These are phyloP conservation scores for Ascochyta lentis DNA, from an alignment of 2,329 filamentous ascomycete species.

Conservation along the genomic window DNA sequence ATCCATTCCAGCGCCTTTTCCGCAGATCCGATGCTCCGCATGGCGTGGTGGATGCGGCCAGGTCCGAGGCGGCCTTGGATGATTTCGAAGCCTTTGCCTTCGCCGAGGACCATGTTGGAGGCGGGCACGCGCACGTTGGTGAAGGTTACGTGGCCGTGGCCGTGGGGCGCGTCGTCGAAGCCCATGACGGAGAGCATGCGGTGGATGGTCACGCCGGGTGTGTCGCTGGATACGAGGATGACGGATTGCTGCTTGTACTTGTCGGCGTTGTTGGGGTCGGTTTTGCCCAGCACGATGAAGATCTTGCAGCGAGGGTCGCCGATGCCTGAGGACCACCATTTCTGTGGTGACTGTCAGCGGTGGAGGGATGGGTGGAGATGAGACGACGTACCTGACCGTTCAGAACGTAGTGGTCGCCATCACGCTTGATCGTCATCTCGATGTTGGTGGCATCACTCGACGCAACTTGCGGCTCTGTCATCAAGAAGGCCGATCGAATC, in stretches of 20 bases:
- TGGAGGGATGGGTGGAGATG: too few species aligned
- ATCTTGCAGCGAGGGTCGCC: slow-evolving; percentile 91
- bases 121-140: slow-evolving; percentile 87
- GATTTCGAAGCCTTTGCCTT: slow-evolving; percentile 95
- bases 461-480: slow-evolving; percentile 90
- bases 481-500: slow-evolving; percentile 89
- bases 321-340: slow-evolving; percentile 99
- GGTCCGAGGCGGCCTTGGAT: slow-evolving; percentile 96
- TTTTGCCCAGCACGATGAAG: slow-evolving; percentile 98
- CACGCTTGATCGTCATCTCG: slow-evolving; percentile 77
- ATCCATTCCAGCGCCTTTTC: slow-evolving; percentile 95
- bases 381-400: slow-evolving; percentile 73
- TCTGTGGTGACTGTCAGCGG: slow-evolving; percentile 58
- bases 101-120: slow-evolving; percentile 85
- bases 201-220: slow-evolving; percentile 88
- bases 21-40: slow-evolving; percentile 90
- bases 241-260: slow-evolving; percentile 93
- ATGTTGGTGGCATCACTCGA: slow-evolving; percentile 95
- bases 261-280: slow-evolving; percentile 75
- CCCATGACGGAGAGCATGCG: slow-evolving; percentile 94
- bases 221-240: slow-evolving; percentile 80
- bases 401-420: slow-evolving; percentile 87
- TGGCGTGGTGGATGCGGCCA: slow-evolving; percentile 96
- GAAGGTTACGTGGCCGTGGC: slow-evolving; percentile 92
- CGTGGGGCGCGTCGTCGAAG: slow-evolving; percentile 97